These are phyloP conservation scores for Geotrichum fermentans DNA, from an alignment of 1,139 yeast genomes.

Conservation along the genomic window DNA sequence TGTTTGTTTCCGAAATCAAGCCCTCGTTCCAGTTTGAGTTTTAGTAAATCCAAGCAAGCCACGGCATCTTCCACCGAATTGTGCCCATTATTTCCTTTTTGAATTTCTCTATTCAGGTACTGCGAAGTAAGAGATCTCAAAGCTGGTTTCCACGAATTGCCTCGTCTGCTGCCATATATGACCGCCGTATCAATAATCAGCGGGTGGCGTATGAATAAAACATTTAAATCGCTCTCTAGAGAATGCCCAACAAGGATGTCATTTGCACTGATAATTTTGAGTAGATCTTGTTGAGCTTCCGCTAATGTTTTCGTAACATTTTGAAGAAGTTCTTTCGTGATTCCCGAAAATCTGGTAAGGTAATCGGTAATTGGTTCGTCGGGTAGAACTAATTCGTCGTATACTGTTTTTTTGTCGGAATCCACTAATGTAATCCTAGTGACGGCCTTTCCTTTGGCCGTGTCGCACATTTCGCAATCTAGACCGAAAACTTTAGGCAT, in stretches of 20 bases:
- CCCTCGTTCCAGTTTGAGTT: slow-evolving; percentile 65
- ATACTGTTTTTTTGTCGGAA: slow-evolving; percentile 48
- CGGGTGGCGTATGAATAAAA: slow-evolving; percentile 70
- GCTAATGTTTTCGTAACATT: slow-evolving; percentile 59
- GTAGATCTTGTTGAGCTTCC: slow-evolving; percentile 61
- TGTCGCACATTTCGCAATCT: slow-evolving; percentile 89
- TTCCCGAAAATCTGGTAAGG: slow-evolving; percentile 79
- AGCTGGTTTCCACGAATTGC: slow-evolving; percentile 75
- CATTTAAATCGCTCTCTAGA: slow-evolving; percentile 79
- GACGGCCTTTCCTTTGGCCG: slow-evolving; percentile 58
- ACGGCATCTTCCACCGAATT: slow-evolving; percentile 81
- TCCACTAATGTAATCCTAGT: slow-evolving; percentile 75
- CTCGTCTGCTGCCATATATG: slow-evolving; percentile 54
- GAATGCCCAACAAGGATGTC: slow-evolving; percentile 84
- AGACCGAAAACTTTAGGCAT: slow-evolving; percentile 67
- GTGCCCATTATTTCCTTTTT: slow-evolving; percentile 63
- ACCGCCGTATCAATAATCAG: slow-evolving; percentile 81
- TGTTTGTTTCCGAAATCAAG: slow-evolving; percentile 50
- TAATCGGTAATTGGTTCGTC: slow-evolving; percentile 68
- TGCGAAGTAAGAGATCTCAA: slow-evolving; percentile 60
- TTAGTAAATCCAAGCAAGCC: slow-evolving; percentile 73
- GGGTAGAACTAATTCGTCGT: slow-evolving; percentile 78
- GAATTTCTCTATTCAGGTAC: slow-evolving; percentile 57
- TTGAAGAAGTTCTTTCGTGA: slow-evolving; percentile 61
- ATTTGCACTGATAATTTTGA: slow-evolving; percentile 56